Conservation (phyloP, 2,329 filamentous ascomycete species). For the Phyllosticta citrichinensis region DNA sequence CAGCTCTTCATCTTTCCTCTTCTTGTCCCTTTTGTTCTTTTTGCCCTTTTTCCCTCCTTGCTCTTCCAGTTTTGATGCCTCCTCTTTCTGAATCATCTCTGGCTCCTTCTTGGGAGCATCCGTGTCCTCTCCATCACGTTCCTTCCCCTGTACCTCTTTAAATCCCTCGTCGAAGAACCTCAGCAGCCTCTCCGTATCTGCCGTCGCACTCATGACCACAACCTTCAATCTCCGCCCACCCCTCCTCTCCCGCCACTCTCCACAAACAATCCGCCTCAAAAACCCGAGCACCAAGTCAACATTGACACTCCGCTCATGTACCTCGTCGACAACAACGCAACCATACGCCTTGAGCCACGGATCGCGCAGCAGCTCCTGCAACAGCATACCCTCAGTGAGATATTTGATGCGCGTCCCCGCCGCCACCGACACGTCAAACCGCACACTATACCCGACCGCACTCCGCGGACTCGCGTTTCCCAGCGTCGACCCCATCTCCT, state of each 20-base stretch:
- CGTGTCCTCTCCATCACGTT: slow-evolving; percentile 11
- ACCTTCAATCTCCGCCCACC: slow-evolving; percentile 68
- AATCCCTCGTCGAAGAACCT: slow-evolving; percentile 55
- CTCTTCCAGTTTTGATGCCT: not conserved
- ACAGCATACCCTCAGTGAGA: slow-evolving; percentile 88
- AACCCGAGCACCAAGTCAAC: slow-evolving; percentile 89
- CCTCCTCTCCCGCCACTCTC: slow-evolving; percentile 49
- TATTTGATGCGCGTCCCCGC: slow-evolving; percentile 82
- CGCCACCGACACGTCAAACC: slow-evolving; percentile 84
- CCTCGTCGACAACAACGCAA: slow-evolving; percentile 86
- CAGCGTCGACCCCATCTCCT: slow-evolving; percentile 63
- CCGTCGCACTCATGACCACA: slow-evolving; percentile 94
- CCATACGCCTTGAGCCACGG: slow-evolving; percentile 76
- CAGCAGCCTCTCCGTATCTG: slow-evolving; percentile 70
- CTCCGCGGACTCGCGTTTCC: slow-evolving; percentile 49
- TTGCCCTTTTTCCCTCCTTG: slow-evolving; percentile 1
- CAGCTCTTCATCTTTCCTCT: slow-evolving; percentile 1
- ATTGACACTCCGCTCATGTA: slow-evolving; percentile 91
- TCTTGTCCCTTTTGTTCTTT: slow-evolving; percentile 8
- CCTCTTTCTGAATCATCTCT: not conserved
- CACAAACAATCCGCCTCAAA: slow-evolving; percentile 62
- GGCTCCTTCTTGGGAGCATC: not conserved
- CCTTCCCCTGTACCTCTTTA: not conserved
- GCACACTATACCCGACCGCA: slow-evolving; percentile 82
- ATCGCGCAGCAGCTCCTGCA: slow-evolving; percentile 87